Percentiles rank a stretch among this genome's conserved stretches.
These are phyloP conservation scores for Madurella mycetomatis DNA, from an alignment of 2,329 filamentous ascomycete genomes.

Conservation along the genomic window DNA sequence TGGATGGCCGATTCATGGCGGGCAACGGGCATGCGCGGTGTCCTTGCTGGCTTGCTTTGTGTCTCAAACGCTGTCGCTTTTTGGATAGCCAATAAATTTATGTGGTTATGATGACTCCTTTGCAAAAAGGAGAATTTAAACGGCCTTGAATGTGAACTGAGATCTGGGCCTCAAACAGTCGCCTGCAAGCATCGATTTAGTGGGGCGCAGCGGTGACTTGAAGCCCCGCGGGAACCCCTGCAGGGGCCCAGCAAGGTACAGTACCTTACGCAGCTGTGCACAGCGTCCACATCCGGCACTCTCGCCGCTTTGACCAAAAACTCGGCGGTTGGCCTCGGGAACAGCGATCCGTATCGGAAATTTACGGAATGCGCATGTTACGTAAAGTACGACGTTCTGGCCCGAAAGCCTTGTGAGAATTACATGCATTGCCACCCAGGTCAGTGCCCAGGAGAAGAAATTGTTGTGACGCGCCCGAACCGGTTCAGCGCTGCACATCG, in stretches of 20 bases:
- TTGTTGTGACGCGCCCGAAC: no score
- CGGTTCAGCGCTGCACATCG: no score
- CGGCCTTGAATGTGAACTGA: no score
- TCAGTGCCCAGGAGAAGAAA: no score
- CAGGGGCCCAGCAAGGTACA: neutral
- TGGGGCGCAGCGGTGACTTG: constrained; percentile 11
- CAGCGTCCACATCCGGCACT: neutral
- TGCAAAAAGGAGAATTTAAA: no score
- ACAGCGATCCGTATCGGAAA: neutral
- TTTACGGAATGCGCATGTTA: neutral
- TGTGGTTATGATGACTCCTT: no score
- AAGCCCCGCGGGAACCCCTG: neutral
- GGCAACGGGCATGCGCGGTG: neutral
- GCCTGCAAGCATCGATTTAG: neutral
- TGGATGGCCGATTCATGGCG: constrained; percentile 52
- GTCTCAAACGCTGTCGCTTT: no score
- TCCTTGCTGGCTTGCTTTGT: no score
- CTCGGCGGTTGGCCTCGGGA: constrained; percentile 1
- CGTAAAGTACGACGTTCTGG: neutral
- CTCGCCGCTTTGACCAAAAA: neutral
- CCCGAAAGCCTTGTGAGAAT: neutral
- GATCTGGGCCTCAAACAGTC: no score
- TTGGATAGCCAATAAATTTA: no score
- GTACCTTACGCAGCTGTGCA: neutral
- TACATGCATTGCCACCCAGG: no score